Evolutionary conservation across 75 land plant genomes (phyloP), one percentile per base, ranked within the genome.

Genomic region (Pseudotsuga menziesii): DNA sequence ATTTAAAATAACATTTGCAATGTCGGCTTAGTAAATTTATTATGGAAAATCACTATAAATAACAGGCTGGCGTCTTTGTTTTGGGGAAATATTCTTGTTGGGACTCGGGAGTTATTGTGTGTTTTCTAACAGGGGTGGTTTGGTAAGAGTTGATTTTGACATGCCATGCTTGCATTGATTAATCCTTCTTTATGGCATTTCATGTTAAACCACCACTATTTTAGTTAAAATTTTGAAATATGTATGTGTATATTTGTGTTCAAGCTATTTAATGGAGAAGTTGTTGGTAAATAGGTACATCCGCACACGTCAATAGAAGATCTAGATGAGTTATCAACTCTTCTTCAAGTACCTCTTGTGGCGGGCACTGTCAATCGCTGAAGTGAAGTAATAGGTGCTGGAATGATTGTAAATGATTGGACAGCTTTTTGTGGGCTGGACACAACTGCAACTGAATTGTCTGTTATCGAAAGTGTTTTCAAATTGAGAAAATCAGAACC

Each of bases 351-450:
- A 5, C 98, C 98, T 55, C 78, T 95, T 29, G 98, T 95, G 32
- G 98, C 96, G 44, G 98, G 98, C 22, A 95, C 96, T 23, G 93
- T 95, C 58, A 95, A 95, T 82, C 76, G 98, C 57, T 95, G 98
- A 15, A 93, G 98, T 78, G 98, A 92, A 61, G 98, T 93, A 3
- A 81, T 95, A 57, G 96, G 90, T 76, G 91, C 95, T 17, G 96
- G 98, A 16, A 64, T 95, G 88, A 87, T 89, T 22, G 98, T 89
- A 14, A 95, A 93, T 82, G 96, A 93, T 82, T 95, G 96, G 98
- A 89, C 96, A 17, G 98, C 96, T 22, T 95, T 95, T 70, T 93
- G 96, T 77, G 98, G 98, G 0, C 77, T 92, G 41, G 98, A 95
- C 86, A 95, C 98, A 48, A 95, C 96, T 27, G 96, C 98, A 19